These are phyloP conservation scores for Phytophthora kernoviae DNA, from an alignment of 352 stramenopile species.

Conservation along the genomic window DNA sequence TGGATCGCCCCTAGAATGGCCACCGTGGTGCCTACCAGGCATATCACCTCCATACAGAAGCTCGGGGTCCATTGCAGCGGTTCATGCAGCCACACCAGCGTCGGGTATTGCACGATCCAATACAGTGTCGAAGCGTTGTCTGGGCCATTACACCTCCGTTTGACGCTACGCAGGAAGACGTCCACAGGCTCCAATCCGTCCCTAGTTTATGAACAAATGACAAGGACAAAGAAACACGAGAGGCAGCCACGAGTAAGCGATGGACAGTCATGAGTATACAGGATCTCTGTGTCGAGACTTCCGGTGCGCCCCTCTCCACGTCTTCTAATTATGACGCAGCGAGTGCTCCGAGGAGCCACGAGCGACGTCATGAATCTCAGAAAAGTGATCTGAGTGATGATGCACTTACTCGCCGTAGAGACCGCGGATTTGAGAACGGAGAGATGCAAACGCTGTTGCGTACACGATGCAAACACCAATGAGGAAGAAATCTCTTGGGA, in stretches of 20 bases:
- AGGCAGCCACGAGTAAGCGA: conserved; percentile 8
- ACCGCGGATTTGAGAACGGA: conserved; percentile 80
- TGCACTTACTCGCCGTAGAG: conserved; percentile 72
- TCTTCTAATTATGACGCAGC: neutral
- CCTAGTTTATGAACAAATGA: conserved; percentile 26
- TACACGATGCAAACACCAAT: conserved; percentile 56
- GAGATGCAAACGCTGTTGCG: conserved; percentile 74
- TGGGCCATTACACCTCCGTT: conserved; percentile 19
- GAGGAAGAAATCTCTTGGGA: conserved; percentile 48
- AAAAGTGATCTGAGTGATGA: conserved; percentile 1
- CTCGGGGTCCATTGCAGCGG: conserved; percentile 45
- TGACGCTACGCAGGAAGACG: conserved; percentile 47
- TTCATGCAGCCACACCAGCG: conserved; percentile 62
- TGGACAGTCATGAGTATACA: neutral
- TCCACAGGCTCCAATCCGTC: conserved; percentile 68
- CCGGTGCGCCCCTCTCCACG: neutral
- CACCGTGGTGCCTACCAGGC: conserved; percentile 36
- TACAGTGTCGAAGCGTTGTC: conserved; percentile 16
- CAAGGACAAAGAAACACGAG: conserved; percentile 15
- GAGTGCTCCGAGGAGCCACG: conserved; percentile 14
- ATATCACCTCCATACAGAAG: conserved; percentile 57
- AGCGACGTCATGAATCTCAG: conserved; percentile 6
- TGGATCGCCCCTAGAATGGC: conserved; percentile 36
- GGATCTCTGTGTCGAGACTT: conserved; percentile 2
- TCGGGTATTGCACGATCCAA: conserved; percentile 45